Conservation (phyloP, 2,329 filamentous ascomycete genomes). For the Cladorrhinum sp. region DNA sequence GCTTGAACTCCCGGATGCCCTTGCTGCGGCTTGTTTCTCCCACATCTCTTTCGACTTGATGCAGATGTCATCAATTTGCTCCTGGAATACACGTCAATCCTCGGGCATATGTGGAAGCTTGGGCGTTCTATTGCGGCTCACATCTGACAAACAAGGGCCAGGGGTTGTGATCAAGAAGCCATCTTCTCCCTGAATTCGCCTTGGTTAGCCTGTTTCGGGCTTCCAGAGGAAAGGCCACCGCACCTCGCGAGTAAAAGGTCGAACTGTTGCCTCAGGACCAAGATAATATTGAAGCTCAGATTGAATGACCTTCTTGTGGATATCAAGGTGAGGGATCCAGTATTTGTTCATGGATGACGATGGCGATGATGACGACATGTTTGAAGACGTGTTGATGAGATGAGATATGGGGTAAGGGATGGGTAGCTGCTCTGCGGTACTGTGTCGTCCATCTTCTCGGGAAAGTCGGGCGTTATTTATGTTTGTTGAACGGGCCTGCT, state of each 20-base stretch:
- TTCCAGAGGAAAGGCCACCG: slow-evolving; percentile 30
- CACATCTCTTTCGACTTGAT: slow-evolving; percentile 57
- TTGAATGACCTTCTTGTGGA: slow-evolving; percentile 59
- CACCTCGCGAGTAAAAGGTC: slow-evolving; percentile 57
- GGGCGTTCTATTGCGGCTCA: slow-evolving; percentile 36
- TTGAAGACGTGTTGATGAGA: slow-evolving; percentile 11
- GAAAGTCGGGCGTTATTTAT: slow-evolving; percentile 19
- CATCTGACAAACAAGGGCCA: slow-evolving; percentile 57
- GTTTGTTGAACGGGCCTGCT: not conserved
- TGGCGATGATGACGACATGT: slow-evolving; percentile 37
- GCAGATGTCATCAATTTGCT: slow-evolving; percentile 63
- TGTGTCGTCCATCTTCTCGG: not conserved
- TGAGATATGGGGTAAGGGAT: slow-evolving; percentile 5
- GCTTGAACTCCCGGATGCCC: slow-evolving; percentile 42
- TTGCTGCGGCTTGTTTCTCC: slow-evolving; percentile 54
- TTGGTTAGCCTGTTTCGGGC: slow-evolving; percentile 18
- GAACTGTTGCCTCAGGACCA: slow-evolving; percentile 56
- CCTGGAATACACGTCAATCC: slow-evolving; percentile 39
- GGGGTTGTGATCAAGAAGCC: slow-evolving; percentile 59
- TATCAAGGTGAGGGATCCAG: slow-evolving; percentile 59
- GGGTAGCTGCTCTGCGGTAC: slow-evolving; percentile 1
- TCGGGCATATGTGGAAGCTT: slow-evolving; percentile 12
- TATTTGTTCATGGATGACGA: slow-evolving; percentile 52
- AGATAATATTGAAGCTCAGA: slow-evolving; percentile 58
- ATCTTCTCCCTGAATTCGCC: slow-evolving; percentile 52